A percentile compares a stretch with the other conserved stretches of the same genome.
phyloP scores from a whole-genome alignment of 495 filamentous ascomycete species.

The Astrothelium subdiscretum region DNA sequence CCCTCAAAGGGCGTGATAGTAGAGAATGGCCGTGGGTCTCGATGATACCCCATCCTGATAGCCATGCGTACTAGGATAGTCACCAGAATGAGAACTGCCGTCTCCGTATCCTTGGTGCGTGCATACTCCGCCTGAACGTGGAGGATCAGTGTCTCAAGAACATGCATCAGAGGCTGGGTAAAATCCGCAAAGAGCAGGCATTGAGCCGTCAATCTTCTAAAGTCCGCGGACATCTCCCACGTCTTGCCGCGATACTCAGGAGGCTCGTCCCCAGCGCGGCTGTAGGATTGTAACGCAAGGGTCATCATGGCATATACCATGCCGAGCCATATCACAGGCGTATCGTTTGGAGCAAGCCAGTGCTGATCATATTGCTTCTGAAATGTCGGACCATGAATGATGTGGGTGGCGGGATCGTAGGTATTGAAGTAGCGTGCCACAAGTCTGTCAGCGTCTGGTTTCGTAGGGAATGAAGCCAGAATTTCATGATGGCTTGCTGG shows the following conservation, averaged over 20 bases:
- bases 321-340: conserved; percentile 78
- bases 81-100: conserved; percentile 68
- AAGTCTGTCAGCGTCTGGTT: conserved; percentile 69
- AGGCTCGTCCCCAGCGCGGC: conserved; percentile 82
- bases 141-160: conserved; percentile 81
- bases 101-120: conserved; percentile 67
- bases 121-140: conserved; percentile 74
- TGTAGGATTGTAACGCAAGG: conserved; percentile 82
- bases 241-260: conserved; percentile 52
- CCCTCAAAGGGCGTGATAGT: conserved; percentile 77
- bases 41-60: conserved; percentile 91
- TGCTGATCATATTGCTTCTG: conserved; percentile 75
- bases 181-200: conserved; percentile 82
- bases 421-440: conserved; percentile 61
- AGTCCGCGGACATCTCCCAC: conserved; percentile 59
- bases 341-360: conserved; percentile 74
- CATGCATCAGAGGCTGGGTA: conserved; percentile 70
- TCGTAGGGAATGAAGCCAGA: conserved; percentile 65
- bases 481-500: conserved; percentile 63
- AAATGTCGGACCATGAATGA: conserved; percentile 80
- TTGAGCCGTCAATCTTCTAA: conserved; percentile 72
- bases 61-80: conserved; percentile 75
- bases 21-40: conserved; percentile 75
- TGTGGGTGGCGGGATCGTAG: conserved; percentile 63
- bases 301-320: conserved; percentile 81